A percentile compares a stretch with the other conserved stretches of the same genome.
Conservation (phyloP, 441 rosid species). For the Pelargonium australe region DNA sequence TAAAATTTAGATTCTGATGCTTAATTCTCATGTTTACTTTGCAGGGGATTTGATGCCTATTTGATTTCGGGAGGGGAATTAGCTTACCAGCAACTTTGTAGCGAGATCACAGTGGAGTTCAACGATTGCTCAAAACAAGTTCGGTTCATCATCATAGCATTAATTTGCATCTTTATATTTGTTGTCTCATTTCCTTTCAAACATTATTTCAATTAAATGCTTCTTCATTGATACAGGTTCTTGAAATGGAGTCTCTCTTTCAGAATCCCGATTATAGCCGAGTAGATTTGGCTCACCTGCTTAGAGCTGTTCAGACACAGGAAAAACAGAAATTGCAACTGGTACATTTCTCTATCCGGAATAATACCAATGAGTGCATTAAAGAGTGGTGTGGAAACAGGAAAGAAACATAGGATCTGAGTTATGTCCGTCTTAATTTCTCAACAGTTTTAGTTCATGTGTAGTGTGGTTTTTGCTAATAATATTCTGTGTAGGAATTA, state of each 20-base stretch:
- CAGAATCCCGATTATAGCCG: conserved; percentile 40
- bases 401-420: not conserved
- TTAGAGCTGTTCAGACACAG: conserved; percentile 68
- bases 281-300: conserved; percentile 65
- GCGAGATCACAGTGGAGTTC: conserved; percentile 67
- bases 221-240: conserved; percentile 38
- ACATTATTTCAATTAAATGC: not conserved
- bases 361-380: not conserved
- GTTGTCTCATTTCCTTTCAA: not conserved
- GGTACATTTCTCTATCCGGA: conserved; percentile 27
- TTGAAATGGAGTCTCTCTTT: conserved; percentile 64
- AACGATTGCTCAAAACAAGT: conserved; percentile 86
- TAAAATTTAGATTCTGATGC: not conserved
- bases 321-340: conserved; percentile 78
- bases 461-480: not conserved
- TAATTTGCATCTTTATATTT: not conserved
- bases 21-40: conserved; percentile 3
- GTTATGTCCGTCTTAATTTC: not conserved
- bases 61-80: conserved; percentile 64
- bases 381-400: not conserved
- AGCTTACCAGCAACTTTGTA: conserved; percentile 71
- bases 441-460: not conserved
- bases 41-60: conserved; percentile 74
- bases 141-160: not conserved
- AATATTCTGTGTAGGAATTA: not conserved